phyloP scores from a whole-genome alignment of 1,139 yeast species.

The Kluyveromyces sp. region DNA sequence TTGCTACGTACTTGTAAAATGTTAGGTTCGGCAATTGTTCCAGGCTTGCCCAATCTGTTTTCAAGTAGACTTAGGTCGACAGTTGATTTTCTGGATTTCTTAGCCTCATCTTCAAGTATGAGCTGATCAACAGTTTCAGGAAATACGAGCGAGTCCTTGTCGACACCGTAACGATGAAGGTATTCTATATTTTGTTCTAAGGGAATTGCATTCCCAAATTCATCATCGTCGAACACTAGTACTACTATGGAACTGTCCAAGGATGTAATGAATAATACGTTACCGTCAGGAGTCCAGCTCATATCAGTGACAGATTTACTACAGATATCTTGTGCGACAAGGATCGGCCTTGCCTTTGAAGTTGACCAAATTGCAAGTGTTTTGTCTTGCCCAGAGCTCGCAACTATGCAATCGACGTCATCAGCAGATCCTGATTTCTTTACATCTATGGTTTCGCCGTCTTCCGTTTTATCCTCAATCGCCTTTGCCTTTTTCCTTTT shows the following conservation, averaged over 20 bases:
- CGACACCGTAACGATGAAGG: conserved; percentile 80
- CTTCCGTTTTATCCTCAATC: neutral
- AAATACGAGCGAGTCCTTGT: conserved; percentile 70
- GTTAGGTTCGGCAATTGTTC: conserved; percentile 7
- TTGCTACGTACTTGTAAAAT: conserved; percentile 3
- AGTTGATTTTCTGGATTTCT: conserved; percentile 17
- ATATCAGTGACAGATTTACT: conserved; percentile 63
- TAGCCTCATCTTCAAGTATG: conserved; percentile 56
- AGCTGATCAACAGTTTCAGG: conserved; percentile 85
- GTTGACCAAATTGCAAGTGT: conserved; percentile 69
- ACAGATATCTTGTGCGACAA: conserved; percentile 56
- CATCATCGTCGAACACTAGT: conserved; percentile 59
- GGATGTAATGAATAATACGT: conserved; percentile 62
- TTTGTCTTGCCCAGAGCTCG: conserved; percentile 76
- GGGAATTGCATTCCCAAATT: conserved; percentile 68
- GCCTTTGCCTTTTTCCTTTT: conserved; percentile 13
- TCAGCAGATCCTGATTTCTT: conserved; percentile 21
- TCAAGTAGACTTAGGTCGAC: conserved; percentile 4
- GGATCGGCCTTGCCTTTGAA: conserved; percentile 48
- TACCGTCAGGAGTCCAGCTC: conserved; percentile 76
- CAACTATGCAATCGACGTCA: conserved; percentile 43
- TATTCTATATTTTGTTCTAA: conserved; percentile 58
- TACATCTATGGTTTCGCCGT: conserved; percentile 12
- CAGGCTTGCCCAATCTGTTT: conserved; percentile 4
- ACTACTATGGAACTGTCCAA: conserved; percentile 78